phyloP scores from a whole-genome alignment of 306 rosid genomes.

The Aeschynomene evenia region DNA sequence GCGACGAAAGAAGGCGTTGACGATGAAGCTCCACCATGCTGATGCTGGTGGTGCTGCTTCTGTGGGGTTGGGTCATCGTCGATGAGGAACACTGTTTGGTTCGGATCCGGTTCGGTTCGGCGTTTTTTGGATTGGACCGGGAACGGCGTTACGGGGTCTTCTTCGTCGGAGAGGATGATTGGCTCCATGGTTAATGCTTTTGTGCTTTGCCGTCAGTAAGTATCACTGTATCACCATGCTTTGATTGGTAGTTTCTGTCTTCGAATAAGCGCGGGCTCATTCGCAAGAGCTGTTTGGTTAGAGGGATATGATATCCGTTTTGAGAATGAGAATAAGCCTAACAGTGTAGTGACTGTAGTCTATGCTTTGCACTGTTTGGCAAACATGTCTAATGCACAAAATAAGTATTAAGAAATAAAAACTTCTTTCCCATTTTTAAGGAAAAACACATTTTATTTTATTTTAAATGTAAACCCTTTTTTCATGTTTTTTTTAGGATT shows the following conservation, averaged over 20 bases:
- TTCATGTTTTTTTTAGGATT: too few species aligned
- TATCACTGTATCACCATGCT: background rate
- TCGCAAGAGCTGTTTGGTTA: background rate
- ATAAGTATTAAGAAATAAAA: too few species aligned
- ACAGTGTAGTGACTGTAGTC: background rate
- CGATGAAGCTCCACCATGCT: background rate
- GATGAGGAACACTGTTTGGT: slow-evolving; percentile 51
- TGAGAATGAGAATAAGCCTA: background rate
- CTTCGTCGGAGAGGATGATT: slow-evolving; percentile 84
- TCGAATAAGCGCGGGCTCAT: slow-evolving; percentile 48
- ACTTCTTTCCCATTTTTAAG: too few species aligned
- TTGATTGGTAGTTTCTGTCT: background rate
- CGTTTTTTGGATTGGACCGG: slow-evolving; percentile 54
- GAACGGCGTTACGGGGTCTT: slow-evolving; percentile 57
- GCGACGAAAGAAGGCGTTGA: slow-evolving; percentile 56
- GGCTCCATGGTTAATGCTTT: slow-evolving; percentile 43
- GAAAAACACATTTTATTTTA: too few species aligned
- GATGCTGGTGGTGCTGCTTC: slow-evolving; percentile 26
- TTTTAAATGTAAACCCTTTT: too few species aligned
- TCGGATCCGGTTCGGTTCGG: slow-evolving; percentile 42
- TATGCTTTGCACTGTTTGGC: background rate
- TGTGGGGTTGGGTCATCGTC: slow-evolving; percentile 83
- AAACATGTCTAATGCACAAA: too few species aligned
- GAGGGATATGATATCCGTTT: background rate
- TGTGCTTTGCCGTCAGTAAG: background rate